Percentiles rank a stretch among this genome's conserved stretches.
Conservation (phyloP, 2,329 filamentous ascomycete species). For the Diaporthe australafricana region DNA sequence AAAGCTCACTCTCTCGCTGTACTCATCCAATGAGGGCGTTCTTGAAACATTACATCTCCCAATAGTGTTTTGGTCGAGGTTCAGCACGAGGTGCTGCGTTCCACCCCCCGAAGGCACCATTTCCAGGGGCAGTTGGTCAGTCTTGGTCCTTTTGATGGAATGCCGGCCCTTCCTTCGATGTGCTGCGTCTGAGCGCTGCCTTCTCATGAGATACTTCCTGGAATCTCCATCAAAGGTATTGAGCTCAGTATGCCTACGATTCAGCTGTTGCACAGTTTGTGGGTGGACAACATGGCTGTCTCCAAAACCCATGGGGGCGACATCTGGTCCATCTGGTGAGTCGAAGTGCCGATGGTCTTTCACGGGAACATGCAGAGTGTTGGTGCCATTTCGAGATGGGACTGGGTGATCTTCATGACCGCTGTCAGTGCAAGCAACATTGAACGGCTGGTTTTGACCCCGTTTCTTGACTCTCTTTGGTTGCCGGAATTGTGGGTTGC, state of each 20-base stretch:
- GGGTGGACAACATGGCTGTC: not conserved
- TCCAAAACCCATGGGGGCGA: not conserved
- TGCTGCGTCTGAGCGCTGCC: slow-evolving; percentile 38
- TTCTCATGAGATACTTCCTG: slow-evolving; percentile 39
- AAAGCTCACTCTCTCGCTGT: not conserved
- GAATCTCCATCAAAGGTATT: slow-evolving; percentile 29
- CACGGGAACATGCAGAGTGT: not conserved
- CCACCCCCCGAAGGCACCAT: slow-evolving; percentile 34
- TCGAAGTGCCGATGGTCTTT: not conserved
- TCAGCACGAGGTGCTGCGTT: slow-evolving; percentile 38
- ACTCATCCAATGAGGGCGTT: not conserved
- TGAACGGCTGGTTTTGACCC: not conserved
- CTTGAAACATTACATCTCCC: slow-evolving; percentile 16
- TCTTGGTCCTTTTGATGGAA: slow-evolving; percentile 40
- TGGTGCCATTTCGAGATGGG: not conserved
- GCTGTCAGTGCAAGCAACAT: not conserved
- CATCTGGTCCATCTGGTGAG: not conserved
- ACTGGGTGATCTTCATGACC: not conserved
- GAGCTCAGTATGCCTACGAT: not conserved
- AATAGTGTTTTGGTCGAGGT: slow-evolving; percentile 16
- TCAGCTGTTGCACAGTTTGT: not conserved
- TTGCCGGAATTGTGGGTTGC: slow-evolving; percentile 32
- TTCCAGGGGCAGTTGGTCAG: slow-evolving; percentile 43
- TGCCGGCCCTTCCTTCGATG: slow-evolving; percentile 33
- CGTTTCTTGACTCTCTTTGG: slow-evolving; percentile 27